A percentile compares a stretch with the other conserved stretches of the same genome.
These are phyloP conservation scores for Setaria italica DNA, from an alignment of 202 grass and related monocot species.

Conservation along the genomic window DNA sequence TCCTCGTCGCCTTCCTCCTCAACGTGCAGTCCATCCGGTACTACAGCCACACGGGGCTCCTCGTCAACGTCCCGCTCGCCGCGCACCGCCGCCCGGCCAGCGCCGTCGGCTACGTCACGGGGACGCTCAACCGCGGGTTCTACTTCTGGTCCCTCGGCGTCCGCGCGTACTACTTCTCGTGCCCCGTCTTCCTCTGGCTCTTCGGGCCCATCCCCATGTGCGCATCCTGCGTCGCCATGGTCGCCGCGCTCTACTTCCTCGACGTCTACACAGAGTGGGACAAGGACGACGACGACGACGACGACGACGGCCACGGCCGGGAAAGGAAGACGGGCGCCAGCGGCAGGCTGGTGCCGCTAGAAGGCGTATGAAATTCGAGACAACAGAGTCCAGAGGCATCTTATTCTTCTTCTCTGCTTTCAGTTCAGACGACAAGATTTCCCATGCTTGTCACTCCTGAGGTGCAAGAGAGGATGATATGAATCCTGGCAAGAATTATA, in stretches of 20 bases:
- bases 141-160: constrained; percentile 94
- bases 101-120: constrained; percentile 61
- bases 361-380: neutral
- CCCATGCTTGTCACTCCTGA: neutral
- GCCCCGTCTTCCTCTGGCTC: constrained; percentile 58
- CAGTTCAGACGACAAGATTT: neutral
- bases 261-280: constrained; percentile 38
- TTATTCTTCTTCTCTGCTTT: neutral
- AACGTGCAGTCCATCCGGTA: constrained; percentile 93
- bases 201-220: constrained; percentile 71
- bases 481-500: neutral
- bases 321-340: neutral
- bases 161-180: constrained; percentile 81
- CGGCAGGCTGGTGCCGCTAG: neutral
- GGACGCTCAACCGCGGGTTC: constrained; percentile 66
- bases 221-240: constrained; percentile 59
- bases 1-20: constrained; percentile 86
- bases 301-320: neutral
- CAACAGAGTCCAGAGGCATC: neutral
- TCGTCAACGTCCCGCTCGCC: constrained; percentile 70
- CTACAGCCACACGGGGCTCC: constrained; percentile 80
- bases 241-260: constrained; percentile 69
- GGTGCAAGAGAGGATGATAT: neutral
- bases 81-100: constrained; percentile 30
- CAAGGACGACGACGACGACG: neutral